A percentile compares a stretch with the other conserved stretches of the same genome.
Conservation (phyloP, 2,329 filamentous ascomycete genomes). For the Aspergillus ustus region DNA sequence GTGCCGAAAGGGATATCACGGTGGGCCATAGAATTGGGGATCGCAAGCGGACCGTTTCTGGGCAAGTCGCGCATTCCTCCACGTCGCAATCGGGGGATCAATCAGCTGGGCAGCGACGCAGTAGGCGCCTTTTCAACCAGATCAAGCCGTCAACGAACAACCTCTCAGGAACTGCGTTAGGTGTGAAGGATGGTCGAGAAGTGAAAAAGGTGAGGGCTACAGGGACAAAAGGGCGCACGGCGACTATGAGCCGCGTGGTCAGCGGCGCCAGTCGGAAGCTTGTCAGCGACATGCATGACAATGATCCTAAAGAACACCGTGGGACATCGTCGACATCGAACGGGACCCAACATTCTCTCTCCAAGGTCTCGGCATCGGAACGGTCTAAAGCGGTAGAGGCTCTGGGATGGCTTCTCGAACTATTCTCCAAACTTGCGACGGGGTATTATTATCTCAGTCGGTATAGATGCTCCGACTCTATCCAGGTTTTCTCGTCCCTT, state of each 20-base stretch:
- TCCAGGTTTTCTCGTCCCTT: slow-evolving; percentile 73
- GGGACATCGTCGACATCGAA: slow-evolving; percentile 37
- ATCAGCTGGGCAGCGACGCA: slow-evolving; percentile 68
- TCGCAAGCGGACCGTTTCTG: slow-evolving; percentile 90
- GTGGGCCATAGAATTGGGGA: slow-evolving; percentile 55
- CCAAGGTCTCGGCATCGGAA: slow-evolving; percentile 52
- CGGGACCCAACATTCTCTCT: slow-evolving; percentile 29
- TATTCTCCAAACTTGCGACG: slow-evolving; percentile 79
- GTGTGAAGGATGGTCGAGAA: slow-evolving; percentile 69
- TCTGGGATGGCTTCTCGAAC: slow-evolving; percentile 74
- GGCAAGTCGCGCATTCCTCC: slow-evolving; percentile 65
- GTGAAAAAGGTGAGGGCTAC: slow-evolving; percentile 83
- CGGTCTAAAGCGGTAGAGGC: slow-evolving; percentile 73
- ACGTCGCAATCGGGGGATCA: slow-evolving; percentile 65
- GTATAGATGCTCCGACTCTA: slow-evolving; percentile 77
- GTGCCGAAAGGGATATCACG: slow-evolving; percentile 36
- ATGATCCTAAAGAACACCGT: slow-evolving; percentile 67
- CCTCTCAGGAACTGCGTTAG: slow-evolving; percentile 63
- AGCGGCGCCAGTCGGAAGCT: slow-evolving; percentile 91
- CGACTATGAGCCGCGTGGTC: slow-evolving; percentile 80
- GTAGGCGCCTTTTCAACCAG: slow-evolving; percentile 72
- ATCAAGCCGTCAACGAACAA: slow-evolving; percentile 69
- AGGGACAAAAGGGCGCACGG: slow-evolving; percentile 67
- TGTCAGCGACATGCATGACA: slow-evolving; percentile 59
- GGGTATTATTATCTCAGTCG: slow-evolving; percentile 79